Conservation (phyloP, 2,329 filamentous ascomycete species). For the Xylariaceae sp. region DNA sequence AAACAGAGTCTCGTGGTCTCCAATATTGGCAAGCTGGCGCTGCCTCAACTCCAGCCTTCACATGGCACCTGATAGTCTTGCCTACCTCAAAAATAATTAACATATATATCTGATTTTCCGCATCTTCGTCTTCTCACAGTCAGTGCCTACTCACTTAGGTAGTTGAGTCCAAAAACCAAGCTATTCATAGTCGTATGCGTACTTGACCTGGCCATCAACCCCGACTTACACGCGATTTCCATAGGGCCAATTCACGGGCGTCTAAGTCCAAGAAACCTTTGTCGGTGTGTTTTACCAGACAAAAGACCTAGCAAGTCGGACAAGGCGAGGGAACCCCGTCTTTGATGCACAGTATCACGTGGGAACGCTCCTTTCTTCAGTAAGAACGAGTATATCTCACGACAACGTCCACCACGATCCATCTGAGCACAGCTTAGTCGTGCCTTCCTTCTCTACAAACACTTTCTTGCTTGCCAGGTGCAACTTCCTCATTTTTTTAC, state of each 20-base stretch:
- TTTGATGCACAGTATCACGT: slow-evolving; percentile 14
- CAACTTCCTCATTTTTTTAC: too few relatives aligned
- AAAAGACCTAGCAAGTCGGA: neutral
- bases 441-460: too few relatives aligned
- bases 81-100: neutral
- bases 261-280: slow-evolving; percentile 10
- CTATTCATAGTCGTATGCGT: neutral
- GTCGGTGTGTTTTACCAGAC: slow-evolving; percentile 11
- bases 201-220: neutral
- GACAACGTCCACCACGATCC: neutral
- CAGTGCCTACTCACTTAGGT: neutral
- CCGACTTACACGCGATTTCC: neutral
- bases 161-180: neutral
- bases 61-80: slow-evolving; percentile 12
- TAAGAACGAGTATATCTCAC: neutral
- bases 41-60: slow-evolving; percentile 13
- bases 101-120: neutral
- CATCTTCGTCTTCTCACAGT: too few relatives aligned
- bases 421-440: too few relatives aligned
- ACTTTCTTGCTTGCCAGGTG: too few relatives aligned
- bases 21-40: slow-evolving; percentile 11
- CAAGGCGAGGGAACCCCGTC: slow-evolving; percentile 12
- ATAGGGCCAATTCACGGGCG: neutral
- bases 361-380: slow-evolving; percentile 5
- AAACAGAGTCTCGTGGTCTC: neutral